Evolutionary conservation across 768 basidiomycete genomes (phyloP), one percentile per base, ranked within the genome.

Genomic region (Suillus lakei): DNA sequence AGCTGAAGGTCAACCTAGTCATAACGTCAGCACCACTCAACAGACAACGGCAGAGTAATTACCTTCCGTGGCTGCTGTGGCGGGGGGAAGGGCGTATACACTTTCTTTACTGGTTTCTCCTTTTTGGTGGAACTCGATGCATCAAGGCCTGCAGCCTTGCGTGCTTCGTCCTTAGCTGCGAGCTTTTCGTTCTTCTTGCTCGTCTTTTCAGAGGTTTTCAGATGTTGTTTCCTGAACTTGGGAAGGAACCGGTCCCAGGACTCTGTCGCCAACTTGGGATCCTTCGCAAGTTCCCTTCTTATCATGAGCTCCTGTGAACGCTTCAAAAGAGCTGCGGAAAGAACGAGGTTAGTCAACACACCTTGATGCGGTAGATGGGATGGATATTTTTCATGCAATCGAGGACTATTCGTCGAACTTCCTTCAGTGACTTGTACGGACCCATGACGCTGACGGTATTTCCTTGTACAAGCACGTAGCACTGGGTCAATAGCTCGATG

Each of bases 311-410:
- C 98, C 96, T 96, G 71, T 10, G 16, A 8, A 46, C 21, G 21
- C 9, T 21, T 59, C 61, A 58, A 68, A 41, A 2, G 44, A 34
- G 36, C 12, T 26, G 18, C 16, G 26, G 51, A 30, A 59, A 21
- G 18, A 36, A 36, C 36, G 23, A 48, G 39, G 43, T 32, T 61
- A 68, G 66, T 66, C 34, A 62, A 61, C 67, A 26, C 46, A 93
- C 96, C 79, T 99, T 99, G 79, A 99, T 99, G 71, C 96, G 90
- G 76, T 99, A 99, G 74, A 99, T 99, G 2, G 98, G 98, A 74
- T 99, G 98, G 62, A 99, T 92, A 75, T 99, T 99, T 81, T 91
- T 96, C 98, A 99, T 99, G 81, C 98, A 99, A 74, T 99, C 98
- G 48, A 98, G 78, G n/a, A 99, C 88, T 67, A 99, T 98, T 70